phyloP scores from a whole-genome alignment of 169 alveolate species.

The Eimeria zaria region DNA sequence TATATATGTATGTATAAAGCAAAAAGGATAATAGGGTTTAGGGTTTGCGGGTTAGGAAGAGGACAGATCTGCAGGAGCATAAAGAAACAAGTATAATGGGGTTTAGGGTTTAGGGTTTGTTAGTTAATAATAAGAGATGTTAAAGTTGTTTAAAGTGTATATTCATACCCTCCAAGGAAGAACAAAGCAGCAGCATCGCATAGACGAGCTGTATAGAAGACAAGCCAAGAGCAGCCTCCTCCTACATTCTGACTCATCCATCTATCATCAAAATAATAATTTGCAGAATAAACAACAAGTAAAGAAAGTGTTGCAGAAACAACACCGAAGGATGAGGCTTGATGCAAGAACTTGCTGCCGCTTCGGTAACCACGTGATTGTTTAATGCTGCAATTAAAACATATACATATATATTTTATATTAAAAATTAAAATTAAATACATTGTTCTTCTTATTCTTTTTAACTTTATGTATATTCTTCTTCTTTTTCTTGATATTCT shows the following conservation, averaged over 20 bases:
- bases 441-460: background rate
- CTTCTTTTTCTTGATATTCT: no score
- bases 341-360: conserved; percentile 93
- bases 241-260: conserved; percentile 94
- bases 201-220: conserved; percentile 91
- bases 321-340: conserved; percentile 94
- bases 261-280: conserved; percentile 92
- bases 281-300: conserved; percentile 92
- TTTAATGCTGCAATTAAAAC: conserved; percentile 89
- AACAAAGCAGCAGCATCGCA: conserved; percentile 92
- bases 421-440: background rate
- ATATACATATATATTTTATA: background rate
- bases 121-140: no score
- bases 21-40: no score
- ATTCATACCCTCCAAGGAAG: conserved; percentile 90
- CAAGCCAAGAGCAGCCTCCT: conserved; percentile 93
- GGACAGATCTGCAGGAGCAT: no score
- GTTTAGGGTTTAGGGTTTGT: no score
- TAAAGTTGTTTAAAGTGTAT: no score
- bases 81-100: no score
- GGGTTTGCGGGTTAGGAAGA: no score
- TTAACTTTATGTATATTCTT: no score
- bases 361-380: conserved; percentile 95
- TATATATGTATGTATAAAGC: no score
- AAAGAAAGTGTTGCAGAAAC: conserved; percentile 92